Conservation (phyloP, 805 yeast genomes). For the Zygoascus tannicola region DNA sequence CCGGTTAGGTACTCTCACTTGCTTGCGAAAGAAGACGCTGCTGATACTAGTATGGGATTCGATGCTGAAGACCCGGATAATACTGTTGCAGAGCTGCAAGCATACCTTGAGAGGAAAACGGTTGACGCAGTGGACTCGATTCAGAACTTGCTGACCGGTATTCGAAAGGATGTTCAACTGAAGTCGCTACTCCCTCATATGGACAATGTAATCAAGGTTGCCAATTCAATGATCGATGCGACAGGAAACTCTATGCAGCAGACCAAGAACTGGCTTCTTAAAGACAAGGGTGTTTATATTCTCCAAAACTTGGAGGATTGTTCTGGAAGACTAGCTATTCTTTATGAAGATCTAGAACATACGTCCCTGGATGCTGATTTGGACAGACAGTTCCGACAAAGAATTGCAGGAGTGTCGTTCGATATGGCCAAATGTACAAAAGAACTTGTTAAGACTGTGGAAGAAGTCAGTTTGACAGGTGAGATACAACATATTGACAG, state of each 20-base stretch:
- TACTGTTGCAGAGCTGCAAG: conserved; percentile 71
- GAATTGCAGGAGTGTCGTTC: conserved; percentile 91
- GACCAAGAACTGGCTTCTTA: conserved; percentile 72
- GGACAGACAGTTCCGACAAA: conserved; percentile 81
- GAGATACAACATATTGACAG: conserved; percentile 78
- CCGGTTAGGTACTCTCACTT: neutral
- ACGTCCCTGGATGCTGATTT: conserved; percentile 46
- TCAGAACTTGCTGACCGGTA: conserved; percentile 58
- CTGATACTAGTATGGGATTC: conserved; percentile 34
- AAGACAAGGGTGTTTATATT: conserved; percentile 88
- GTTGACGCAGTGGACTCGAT: conserved; percentile 85
- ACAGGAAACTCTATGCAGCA: conserved; percentile 82
- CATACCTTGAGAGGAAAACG: conserved; percentile 87
- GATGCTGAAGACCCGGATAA: conserved; percentile 83
- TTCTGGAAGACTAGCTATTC: conserved; percentile 65
- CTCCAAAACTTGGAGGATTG: conserved; percentile 81
- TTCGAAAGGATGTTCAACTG: conserved; percentile 49
- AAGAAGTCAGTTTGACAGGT: conserved; percentile 81
- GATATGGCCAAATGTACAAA: conserved; percentile 95
- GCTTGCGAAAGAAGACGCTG: neutral
- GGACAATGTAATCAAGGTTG: conserved; percentile 65
- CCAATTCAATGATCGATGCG: conserved; percentile 81
- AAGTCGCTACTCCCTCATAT: conserved; percentile 68
- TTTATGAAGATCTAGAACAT: conserved; percentile 39
- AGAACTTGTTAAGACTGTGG: conserved; percentile 91